These are phyloP conservation scores for Triangularia verruculosa DNA, from an alignment of 2,329 filamentous ascomycete species.

Conservation along the genomic window DNA sequence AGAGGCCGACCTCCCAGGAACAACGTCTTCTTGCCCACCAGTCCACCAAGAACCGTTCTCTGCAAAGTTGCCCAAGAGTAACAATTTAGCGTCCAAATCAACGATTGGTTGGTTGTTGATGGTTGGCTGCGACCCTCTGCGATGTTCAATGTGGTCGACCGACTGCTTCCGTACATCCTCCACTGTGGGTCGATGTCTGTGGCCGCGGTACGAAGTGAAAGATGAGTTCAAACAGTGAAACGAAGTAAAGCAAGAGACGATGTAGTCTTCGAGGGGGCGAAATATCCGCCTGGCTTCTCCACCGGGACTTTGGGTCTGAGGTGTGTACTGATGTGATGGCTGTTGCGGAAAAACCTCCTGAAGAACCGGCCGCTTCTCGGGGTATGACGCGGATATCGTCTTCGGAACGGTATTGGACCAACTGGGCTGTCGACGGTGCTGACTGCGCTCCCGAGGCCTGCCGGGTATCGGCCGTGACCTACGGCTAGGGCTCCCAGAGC, in stretches of 20 bases:
- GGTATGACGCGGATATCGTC: constrained; percentile 47
- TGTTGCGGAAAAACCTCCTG: constrained; percentile 14
- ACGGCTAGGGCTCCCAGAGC: constrained; percentile 2
- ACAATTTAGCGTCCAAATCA: constrained; percentile 70
- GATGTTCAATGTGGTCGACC: constrained; percentile 31
- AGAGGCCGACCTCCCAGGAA: constrained; percentile 34
- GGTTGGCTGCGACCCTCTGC: constrained; percentile 30
- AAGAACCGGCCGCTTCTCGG: constrained; percentile 35
- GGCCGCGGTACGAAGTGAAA: constrained; percentile 55
- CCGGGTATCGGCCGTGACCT: constrained; percentile 5
- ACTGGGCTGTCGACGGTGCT: constrained; percentile 31
- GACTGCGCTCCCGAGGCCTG: not conserved
- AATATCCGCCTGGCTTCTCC: constrained; percentile 62
- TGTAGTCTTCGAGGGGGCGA: constrained; percentile 72
- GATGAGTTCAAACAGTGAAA: constrained; percentile 73
- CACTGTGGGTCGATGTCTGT: constrained; percentile 19
- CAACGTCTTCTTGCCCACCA: constrained; percentile 49
- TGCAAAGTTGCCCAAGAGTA: constrained; percentile 70
- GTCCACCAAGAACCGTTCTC: constrained; percentile 86
- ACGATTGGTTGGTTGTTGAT: constrained; percentile 44
- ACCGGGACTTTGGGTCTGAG: constrained; percentile 20
- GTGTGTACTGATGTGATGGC: constrained; percentile 12
- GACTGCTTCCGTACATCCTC: constrained; percentile 11
- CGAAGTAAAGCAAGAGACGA: constrained; percentile 65
- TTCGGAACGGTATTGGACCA: constrained; percentile 29